Percentiles rank a stretch among this genome's conserved stretches.
phyloP scores from a whole-genome alignment of 345 rosid genomes.

The Euphorbia tirucalli region DNA sequence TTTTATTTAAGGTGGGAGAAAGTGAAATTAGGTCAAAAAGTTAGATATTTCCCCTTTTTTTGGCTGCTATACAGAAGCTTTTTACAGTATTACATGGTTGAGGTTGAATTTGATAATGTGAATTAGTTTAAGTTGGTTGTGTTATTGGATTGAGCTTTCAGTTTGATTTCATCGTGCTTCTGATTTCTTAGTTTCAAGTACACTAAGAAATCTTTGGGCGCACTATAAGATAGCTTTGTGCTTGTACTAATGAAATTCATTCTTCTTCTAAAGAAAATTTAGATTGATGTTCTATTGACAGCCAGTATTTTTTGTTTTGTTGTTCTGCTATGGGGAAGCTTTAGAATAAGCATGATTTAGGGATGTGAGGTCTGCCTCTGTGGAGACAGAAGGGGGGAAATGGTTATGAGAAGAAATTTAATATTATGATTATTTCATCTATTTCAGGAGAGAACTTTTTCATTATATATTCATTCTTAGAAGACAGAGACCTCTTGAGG shows the following conservation, averaged over 20 bases:
- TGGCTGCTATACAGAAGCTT: background rate
- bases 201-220: background rate
- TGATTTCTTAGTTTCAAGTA: background rate
- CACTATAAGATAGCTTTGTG: background rate
- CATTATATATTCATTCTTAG: background rate
- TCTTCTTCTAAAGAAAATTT: background rate
- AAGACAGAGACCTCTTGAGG: background rate
- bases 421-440: background rate
- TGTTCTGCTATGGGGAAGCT: background rate
- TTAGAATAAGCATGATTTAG: background rate
- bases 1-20: background rate
- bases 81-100: background rate
- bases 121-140: background rate
- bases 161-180: background rate
- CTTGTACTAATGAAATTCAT: background rate
- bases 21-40: background rate
- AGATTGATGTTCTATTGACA: background rate
- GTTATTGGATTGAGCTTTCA: background rate
- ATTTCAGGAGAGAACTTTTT: background rate
- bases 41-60: background rate
- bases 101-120: conserved; percentile 5
- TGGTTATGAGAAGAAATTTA: background rate
- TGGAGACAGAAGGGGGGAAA: background rate
- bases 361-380: background rate
- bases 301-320: background rate